phyloP scores from a whole-genome alignment of 306 rosid genomes.

The Malus orientalis region DNA sequence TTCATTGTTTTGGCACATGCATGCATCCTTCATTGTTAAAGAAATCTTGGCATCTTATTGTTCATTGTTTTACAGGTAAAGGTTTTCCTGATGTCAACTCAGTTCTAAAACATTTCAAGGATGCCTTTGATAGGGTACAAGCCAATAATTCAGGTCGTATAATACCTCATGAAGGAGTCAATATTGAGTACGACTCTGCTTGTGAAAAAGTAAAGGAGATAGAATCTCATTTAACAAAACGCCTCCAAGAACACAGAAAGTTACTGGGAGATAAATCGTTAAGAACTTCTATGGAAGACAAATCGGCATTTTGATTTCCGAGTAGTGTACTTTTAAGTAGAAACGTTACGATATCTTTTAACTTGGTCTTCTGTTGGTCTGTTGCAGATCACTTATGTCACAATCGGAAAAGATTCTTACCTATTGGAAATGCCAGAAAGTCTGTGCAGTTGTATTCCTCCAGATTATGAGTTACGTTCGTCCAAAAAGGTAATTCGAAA shows the following conservation, averaged over 20 bases:
- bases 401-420: conserved; percentile 75
- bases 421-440: conserved; percentile 88
- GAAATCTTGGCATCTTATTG: background rate
- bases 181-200: conserved; percentile 73
- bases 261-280: conserved; percentile 60
- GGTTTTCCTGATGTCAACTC: conserved; percentile 57
- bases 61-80: conserved; percentile 42
- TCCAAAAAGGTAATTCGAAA: conserved; percentile 60
- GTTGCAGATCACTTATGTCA: conserved; percentile 60
- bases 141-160: conserved; percentile 88
- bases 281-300: conserved; percentile 13
- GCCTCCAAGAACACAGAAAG: conserved; percentile 63
- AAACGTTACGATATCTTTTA: background rate
- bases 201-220: conserved; percentile 58
- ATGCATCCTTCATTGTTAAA: background rate
- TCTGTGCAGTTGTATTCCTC: conserved; percentile 41
- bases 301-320: conserved; percentile 11
- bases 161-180: conserved; percentile 81
- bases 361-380: conserved; percentile 13
- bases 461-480: conserved; percentile 72
- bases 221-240: conserved; percentile 44
- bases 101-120: conserved; percentile 70
- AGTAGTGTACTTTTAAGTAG: conserved; percentile 1
- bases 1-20: background rate
- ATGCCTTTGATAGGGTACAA: conserved; percentile 91